Conservation (phyloP, 2,329 filamentous ascomycete species). For the Keithomyces neogunnii region DNA sequence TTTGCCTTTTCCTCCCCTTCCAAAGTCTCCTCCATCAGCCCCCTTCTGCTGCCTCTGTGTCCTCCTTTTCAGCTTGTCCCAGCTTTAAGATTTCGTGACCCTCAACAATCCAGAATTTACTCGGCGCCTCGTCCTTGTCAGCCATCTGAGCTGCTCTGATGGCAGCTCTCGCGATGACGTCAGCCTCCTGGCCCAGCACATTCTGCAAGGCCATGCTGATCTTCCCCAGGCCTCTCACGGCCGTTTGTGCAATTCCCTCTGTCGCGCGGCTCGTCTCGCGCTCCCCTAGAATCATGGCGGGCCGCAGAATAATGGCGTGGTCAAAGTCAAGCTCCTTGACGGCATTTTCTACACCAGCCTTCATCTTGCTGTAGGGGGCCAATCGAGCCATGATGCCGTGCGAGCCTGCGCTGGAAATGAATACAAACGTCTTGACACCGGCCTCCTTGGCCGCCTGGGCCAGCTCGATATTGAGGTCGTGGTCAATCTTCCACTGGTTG, state of each 20-base stretch:
- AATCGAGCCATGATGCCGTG: constrained; percentile 29
- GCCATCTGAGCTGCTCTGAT: constrained; percentile 52
- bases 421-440: constrained; percentile 67
- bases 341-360: constrained; percentile 76
- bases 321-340: constrained; percentile 68
- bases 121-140: constrained; percentile 48
- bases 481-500: constrained; percentile 80
- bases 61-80: constrained; percentile 51
- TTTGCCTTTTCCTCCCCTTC: too few relatives aligned
- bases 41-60: neutral
- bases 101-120: constrained; percentile 53
- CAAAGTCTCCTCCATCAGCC: too few relatives aligned
- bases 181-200: constrained; percentile 62
- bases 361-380: constrained; percentile 61
- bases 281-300: constrained; percentile 67
- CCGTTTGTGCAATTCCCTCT: constrained; percentile 47
- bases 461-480: constrained; percentile 75
- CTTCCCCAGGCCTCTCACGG: constrained; percentile 48
- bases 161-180: constrained; percentile 62
- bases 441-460: constrained; percentile 65
- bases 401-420: constrained; percentile 55
- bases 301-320: constrained; percentile 63
- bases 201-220: constrained; percentile 52
- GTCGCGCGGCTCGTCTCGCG: constrained; percentile 51
- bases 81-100: constrained; percentile 56